Evolutionary conservation across 108 stramenopile genomes (phyloP).

Genomic region (Skeletonema tropicum): DNA sequence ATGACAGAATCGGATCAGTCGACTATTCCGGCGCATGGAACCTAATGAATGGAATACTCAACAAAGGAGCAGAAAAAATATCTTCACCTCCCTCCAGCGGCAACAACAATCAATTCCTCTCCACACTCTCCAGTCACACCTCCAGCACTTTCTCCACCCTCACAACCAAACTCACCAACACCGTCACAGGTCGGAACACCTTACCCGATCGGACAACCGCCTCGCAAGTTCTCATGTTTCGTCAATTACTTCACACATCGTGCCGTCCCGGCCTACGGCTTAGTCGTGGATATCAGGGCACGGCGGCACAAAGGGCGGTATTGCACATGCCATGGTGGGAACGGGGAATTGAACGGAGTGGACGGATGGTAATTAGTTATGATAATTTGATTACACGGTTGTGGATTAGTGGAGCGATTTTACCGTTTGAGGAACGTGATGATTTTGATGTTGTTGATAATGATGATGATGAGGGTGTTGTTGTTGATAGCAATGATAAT

Average conservation of each 20-base stretch:
- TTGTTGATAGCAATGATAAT: not conserved
- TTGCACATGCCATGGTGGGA: conserved; percentile 93
- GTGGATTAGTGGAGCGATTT: conserved; percentile 83
- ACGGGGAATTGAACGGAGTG: conserved; percentile 68
- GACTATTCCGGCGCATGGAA: not conserved
- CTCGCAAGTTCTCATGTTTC: conserved; percentile 87
- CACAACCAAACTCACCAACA: conserved; percentile 19
- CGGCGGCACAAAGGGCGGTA: conserved; percentile 79
- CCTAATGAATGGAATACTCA: not conserved
- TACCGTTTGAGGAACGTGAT: conserved; percentile 52
- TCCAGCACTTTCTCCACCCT: conserved; percentile 1
- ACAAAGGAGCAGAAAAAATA: not conserved
- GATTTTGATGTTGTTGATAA: not conserved
- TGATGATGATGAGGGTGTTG: not conserved
- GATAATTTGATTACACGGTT: conserved; percentile 80
- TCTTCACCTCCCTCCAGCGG: no score
- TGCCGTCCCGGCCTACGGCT: conserved; percentile 81
- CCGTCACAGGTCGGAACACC: conserved; percentile 59
- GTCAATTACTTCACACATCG: conserved; percentile 84
- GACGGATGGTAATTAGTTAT: conserved; percentile 82
- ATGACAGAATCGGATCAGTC: not conserved
- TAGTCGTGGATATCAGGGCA: conserved; percentile 71
- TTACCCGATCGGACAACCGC: conserved; percentile 89
- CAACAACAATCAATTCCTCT: not conserved
- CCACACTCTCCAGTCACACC: conserved; percentile 3